Base-by-base conservation (phyloP, 768 basidiomycete species). In the Auriscalpium orientale region DNA sequence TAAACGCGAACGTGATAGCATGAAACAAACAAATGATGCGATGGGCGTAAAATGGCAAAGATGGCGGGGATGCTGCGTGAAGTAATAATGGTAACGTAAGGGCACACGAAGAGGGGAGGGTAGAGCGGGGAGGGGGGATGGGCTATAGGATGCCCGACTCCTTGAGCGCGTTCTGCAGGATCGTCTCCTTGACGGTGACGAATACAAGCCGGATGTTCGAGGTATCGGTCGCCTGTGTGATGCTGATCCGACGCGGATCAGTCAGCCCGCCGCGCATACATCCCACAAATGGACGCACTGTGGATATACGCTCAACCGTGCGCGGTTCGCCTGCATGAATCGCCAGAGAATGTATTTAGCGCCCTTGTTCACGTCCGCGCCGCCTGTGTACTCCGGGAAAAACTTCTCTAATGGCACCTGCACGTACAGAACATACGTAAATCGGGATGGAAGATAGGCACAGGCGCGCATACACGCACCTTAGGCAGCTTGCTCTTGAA, bases 331-430 rank as follows among this genome's bases (percentile, higher is more conserved):
- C 69, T 95, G 91, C 79, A 93, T 94, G 64, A 95, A 98, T 64
- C 89, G 75, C 94, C 92, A 97, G 38, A 98, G 74, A 53, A 98
- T 93, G 61, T 91, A 95, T 63, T 94, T 93, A 0, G 93, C 91
- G 2, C 91, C 92, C 69, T 95, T 95, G 74, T 92, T 94, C 69
- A 95, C 89, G 64, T 95, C 90, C 4, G 84, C 70, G 4, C 91
- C 91, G 35, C 91, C 91, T 0, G 89, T 88, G 68, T 95, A 95
- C 65, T 94, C 92, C 4, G 90, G 83, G 69, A 93, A 94, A 67
- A 87, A 87, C 45, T 75, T 73, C 58, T 88, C 86, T n/a, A 91
- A 70, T 4, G 87, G 87, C 0, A 87, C 80, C 84, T 86, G 63
- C 15, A 38, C 4, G 28, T 28, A 28, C 45, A 46, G 40, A 7